Conservation (phyloP, 371 early-diverging fungal species). For the Ecytonucleospora hepatopenaei region DNA sequence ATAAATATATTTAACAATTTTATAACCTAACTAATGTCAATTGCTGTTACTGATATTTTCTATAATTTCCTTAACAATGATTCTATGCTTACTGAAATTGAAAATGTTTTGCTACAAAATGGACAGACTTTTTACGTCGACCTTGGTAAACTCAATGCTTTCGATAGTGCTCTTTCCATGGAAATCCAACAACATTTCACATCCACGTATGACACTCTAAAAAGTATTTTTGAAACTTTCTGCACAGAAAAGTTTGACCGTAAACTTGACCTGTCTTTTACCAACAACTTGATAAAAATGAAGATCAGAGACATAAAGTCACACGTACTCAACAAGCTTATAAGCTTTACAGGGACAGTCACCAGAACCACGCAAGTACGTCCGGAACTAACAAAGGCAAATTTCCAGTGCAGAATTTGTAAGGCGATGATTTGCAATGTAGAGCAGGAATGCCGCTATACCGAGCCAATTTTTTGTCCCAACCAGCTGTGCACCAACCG, state of each 20-base stretch:
- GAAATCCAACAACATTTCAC: constrained; percentile 17
- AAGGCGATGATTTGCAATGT: constrained; percentile 67
- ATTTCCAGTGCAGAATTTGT: constrained; percentile 81
- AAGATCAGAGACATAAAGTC: constrained; percentile 69
- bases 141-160: neutral
- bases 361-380: constrained; percentile 91
- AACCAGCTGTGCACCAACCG: constrained; percentile 75
- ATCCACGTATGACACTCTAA: neutral
- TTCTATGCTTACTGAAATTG: neutral
- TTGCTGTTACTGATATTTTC: neutral
- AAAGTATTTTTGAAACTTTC: constrained; percentile 16
- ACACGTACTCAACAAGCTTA: constrained; percentile 69
- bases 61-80: constrained; percentile 1
- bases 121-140: constrained; percentile 19
- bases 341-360: constrained; percentile 79
- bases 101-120: neutral
- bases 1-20: neutral
- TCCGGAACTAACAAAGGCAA: constrained; percentile 80
- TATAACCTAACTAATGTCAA: neutral
- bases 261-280: constrained; percentile 25
- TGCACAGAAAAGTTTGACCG: constrained; percentile 11
- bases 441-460: constrained; percentile 86
- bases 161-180: neutral
- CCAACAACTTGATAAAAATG: constrained; percentile 32
- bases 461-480: constrained; percentile 82